Conservation (phyloP, 179 eudicot species). For the Beta corolliflora region DNA sequence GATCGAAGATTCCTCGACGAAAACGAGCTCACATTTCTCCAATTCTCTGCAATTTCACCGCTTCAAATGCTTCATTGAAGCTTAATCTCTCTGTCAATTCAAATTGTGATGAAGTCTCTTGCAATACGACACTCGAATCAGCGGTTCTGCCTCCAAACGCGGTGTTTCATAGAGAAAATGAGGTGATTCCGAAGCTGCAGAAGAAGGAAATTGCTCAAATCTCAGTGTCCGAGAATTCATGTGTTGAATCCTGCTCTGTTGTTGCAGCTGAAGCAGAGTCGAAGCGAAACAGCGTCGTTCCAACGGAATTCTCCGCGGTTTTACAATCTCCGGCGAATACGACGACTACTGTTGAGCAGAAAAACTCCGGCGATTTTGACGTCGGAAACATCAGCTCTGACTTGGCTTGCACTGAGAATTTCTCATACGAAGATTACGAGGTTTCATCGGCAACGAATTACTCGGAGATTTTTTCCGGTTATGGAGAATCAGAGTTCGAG, state of each 20-base stretch:
- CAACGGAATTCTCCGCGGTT: not conserved
- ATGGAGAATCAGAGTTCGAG: constrained; percentile 41
- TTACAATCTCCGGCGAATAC: constrained; percentile 37
- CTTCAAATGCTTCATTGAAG: constrained; percentile 21
- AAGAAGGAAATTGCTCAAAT: constrained; percentile 24
- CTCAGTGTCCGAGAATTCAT: constrained; percentile 57
- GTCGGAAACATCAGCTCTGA: constrained; percentile 27
- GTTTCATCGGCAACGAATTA: constrained; percentile 41
- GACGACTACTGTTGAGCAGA: constrained; percentile 38
- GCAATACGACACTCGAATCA: constrained; percentile 49
- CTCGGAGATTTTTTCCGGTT: constrained; percentile 35
- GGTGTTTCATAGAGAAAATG: constrained; percentile 32
- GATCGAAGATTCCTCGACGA: constrained; percentile 76
- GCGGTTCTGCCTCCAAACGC: constrained; percentile 20
- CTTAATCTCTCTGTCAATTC: constrained; percentile 27
- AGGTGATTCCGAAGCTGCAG: constrained; percentile 30
- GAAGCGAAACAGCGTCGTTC: constrained; percentile 6
- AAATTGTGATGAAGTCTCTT: constrained; percentile 43
- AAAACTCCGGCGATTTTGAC: not conserved
- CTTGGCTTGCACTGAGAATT: constrained; percentile 61
- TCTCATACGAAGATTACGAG: constrained; percentile 48
- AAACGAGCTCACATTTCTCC: constrained; percentile 62
- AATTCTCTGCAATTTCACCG: constrained; percentile 23
- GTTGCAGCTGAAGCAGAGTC: constrained; percentile 37
- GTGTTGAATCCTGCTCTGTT: constrained; percentile 64